Percentiles rank a stretch among this genome's conserved stretches.
These are phyloP conservation scores for Fusarium sp. DNA, from an alignment of 2,329 filamentous ascomycete species.

Conservation along the genomic window DNA sequence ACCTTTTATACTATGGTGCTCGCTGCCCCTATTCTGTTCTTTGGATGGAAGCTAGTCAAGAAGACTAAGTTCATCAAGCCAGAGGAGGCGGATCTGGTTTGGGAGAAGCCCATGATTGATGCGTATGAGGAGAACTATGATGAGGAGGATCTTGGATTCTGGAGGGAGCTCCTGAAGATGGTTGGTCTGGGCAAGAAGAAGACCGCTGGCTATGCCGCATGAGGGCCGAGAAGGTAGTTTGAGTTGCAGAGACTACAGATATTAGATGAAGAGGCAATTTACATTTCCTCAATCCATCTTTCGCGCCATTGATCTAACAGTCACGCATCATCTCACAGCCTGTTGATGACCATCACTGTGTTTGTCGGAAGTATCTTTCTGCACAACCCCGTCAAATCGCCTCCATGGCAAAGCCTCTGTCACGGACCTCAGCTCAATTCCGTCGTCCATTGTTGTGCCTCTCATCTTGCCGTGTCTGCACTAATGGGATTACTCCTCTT, in stretches of 20 bases:
- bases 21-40: conserved; percentile 13
- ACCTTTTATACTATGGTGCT: conserved; percentile 64
- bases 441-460: too few species aligned
- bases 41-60: conserved; percentile 30
- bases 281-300: neutral
- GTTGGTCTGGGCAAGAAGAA: conserved; percentile 5
- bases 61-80: conserved; percentile 23
- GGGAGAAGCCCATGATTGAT: conserved; percentile 30
- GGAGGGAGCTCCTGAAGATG: conserved; percentile 13
- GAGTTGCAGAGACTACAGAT: neutral
- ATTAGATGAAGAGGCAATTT: neutral
- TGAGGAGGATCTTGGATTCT: conserved; percentile 25
- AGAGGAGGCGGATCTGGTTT: conserved; percentile 23
- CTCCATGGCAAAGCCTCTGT: too few species aligned
- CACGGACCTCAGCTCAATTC: too few species aligned
- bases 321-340: too few species aligned
- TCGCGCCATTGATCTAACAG: too few species aligned
- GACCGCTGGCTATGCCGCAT: neutral
- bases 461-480: too few species aligned
- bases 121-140: conserved; percentile 21
- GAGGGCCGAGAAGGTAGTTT: neutral
- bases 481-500: neutral
- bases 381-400: too few species aligned
- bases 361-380: too few species aligned
- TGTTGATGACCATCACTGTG: too few species aligned